A percentile compares a stretch with the other conserved stretches of the same genome.
phyloP scores from a whole-genome alignment of 2,329 filamentous ascomycete genomes.

The Exophiala xenobiotica region DNA sequence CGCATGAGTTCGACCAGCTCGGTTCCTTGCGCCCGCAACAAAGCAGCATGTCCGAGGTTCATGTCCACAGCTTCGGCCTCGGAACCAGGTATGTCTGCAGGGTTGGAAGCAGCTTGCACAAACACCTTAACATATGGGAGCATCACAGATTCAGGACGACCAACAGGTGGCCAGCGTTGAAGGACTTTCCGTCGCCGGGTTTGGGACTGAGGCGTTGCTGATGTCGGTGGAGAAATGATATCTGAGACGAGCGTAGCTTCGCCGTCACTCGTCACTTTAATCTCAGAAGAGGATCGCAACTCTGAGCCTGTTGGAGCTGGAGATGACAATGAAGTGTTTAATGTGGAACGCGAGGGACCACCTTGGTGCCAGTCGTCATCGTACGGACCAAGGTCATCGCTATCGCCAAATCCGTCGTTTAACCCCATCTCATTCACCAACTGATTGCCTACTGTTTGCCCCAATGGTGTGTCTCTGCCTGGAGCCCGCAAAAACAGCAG shows the following conservation, averaged over 20 bases:
- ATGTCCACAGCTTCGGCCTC: background rate
- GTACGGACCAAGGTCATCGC: conserved; percentile 6
- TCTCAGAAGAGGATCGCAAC: background rate
- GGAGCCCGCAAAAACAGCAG: conserved; percentile 44
- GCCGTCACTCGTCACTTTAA: background rate
- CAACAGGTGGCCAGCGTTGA: conserved; percentile 26
- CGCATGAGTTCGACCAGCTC: conserved; percentile 46
- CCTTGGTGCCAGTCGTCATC: conserved; percentile 13
- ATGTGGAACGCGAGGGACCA: background rate
- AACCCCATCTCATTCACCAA: conserved; percentile 16
- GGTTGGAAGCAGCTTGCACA: conserved; percentile 1
- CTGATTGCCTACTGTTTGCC: conserved; percentile 10
- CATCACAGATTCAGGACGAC: conserved; percentile 20
- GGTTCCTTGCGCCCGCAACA: conserved; percentile 39
- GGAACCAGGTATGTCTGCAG: background rate
- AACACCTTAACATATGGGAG: conserved; percentile 27
- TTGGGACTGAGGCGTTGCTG: background rate
- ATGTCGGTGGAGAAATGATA: background rate
- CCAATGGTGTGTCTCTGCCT: conserved; percentile 38
- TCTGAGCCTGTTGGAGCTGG: background rate
- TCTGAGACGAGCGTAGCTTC: background rate
- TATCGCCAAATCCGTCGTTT: conserved; percentile 12
- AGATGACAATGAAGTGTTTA: background rate
- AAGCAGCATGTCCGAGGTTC: conserved; percentile 18
- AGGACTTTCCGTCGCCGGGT: conserved; percentile 28